Conservation (phyloP, 2,329 filamentous ascomycete species). For the Aureobasidium zeae region DNA sequence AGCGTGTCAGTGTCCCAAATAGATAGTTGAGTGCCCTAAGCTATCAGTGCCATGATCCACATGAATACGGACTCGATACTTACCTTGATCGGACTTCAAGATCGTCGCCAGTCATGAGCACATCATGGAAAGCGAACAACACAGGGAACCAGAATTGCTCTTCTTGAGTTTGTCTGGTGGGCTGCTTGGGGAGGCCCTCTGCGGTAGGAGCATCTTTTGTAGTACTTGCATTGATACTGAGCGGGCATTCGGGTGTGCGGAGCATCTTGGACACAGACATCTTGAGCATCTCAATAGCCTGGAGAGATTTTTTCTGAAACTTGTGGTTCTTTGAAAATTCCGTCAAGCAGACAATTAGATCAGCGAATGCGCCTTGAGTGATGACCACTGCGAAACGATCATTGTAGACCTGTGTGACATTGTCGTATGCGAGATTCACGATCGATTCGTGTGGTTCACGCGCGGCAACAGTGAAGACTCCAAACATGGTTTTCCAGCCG, state of each 20-base stretch:
- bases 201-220: conserved; percentile 40
- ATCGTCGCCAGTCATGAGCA: conserved; percentile 98
- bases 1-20: conserved; percentile 83
- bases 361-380: conserved; percentile 90
- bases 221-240: conserved; percentile 57
- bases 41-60: conserved; percentile 3
- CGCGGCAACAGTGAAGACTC: conserved; percentile 92
- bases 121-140: conserved; percentile 95
- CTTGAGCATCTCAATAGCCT: conserved; percentile 90
- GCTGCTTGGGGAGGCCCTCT: conserved; percentile 50
- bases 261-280: conserved; percentile 92
- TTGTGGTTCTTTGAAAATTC: conserved; percentile 98
- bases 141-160: conserved; percentile 99
- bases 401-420: conserved; percentile 91
- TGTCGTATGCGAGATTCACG: conserved; percentile 93
- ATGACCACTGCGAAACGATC: conserved; percentile 93
- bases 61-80: conserved; percentile 13
- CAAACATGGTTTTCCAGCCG: conserved; percentile 99
- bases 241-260: conserved; percentile 85
- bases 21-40: conserved; percentile 77
- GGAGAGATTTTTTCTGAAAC: conserved; percentile 96
- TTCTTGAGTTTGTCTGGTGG: conserved; percentile 76
- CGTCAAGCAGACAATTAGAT: conserved; percentile 90
- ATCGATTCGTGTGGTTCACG: conserved; percentile 89
- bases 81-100: conserved; percentile 75